Evolutionary conservation across 192 early-diverging fungal genomes (phyloP).

Genomic region (Linnemannia elongata): DNA sequence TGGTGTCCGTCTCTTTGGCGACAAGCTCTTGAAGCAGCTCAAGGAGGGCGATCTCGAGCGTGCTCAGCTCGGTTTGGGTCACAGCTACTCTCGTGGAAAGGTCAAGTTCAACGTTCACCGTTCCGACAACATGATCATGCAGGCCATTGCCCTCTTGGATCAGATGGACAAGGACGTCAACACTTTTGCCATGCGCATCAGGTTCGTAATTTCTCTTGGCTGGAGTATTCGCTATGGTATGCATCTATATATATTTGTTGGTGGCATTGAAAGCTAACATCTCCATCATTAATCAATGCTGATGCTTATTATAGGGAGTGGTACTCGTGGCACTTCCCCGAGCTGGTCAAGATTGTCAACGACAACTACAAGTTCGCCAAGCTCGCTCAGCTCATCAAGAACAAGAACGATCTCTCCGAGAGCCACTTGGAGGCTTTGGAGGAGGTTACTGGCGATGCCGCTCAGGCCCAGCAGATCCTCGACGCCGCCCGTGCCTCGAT

Average conservation of each 20-base stretch:
- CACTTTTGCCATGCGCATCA: constrained; percentile 95
- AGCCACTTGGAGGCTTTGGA: constrained; percentile 83
- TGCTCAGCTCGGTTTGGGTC: constrained; percentile 97
- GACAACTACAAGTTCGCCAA: constrained; percentile 95
- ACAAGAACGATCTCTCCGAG: constrained; percentile 90
- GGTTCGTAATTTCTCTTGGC: neutral
- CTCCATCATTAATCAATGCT: constrained; percentile 45
- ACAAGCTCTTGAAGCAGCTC: constrained; percentile 89
- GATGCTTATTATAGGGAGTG: constrained; percentile 90
- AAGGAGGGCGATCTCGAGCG: constrained; percentile 94
- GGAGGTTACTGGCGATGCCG: constrained; percentile 85
- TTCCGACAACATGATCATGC: constrained; percentile 94
- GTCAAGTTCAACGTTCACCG: constrained; percentile 99
- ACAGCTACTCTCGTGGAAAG: constrained; percentile 98
- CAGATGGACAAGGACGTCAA: constrained; percentile 99
- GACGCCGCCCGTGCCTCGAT: constrained; percentile 96
- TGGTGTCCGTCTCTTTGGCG: constrained; percentile 92
- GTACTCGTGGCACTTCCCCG: constrained; percentile 99
- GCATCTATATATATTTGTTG: constrained; percentile 67
- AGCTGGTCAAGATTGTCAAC: constrained; percentile 94
- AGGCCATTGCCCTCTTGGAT: constrained; percentile 93
- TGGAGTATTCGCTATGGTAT: constrained; percentile 73
- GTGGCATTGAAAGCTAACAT: constrained; percentile 63
- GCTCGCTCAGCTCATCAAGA: constrained; percentile 89
- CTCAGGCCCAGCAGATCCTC: constrained; percentile 88